Evolutionary conservation across 2,329 filamentous ascomycete species (phyloP).

Genomic region (Exophiala sp.): DNA sequence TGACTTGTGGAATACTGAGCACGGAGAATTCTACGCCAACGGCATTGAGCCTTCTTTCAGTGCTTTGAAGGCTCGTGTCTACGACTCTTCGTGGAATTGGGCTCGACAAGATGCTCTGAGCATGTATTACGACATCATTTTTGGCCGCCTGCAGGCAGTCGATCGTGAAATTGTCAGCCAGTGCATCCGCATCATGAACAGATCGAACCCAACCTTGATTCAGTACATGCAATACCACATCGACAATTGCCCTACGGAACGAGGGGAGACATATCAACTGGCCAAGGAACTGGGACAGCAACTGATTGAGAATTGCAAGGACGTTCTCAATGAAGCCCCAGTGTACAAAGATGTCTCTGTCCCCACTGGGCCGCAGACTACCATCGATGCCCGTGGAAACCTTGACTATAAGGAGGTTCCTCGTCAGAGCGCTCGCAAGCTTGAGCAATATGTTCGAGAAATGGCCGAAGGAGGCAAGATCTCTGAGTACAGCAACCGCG

Average conservation of each 20-base stretch:
- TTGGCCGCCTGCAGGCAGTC: slow-evolving; percentile 85
- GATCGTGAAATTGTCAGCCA: slow-evolving; percentile 98
- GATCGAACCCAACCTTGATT: slow-evolving; percentile 88
- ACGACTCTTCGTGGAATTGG: slow-evolving; percentile 99
- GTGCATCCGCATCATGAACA: slow-evolving; percentile 99
- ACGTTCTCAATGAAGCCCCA: slow-evolving; percentile 76
- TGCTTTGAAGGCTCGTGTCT: slow-evolving; percentile 86
- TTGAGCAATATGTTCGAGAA: slow-evolving; percentile 96
- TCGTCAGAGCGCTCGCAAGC: slow-evolving; percentile 84
- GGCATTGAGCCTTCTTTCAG: slow-evolving; percentile 95
- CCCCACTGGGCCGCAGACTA: slow-evolving; percentile 87
- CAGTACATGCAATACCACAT: slow-evolving; percentile 99
- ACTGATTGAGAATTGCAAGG: slow-evolving; percentile 96
- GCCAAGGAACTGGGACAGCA: slow-evolving; percentile 90
- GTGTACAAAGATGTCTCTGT: slow-evolving; percentile 95
- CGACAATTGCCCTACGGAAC: slow-evolving; percentile 94
- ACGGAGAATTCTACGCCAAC: slow-evolving; percentile 91
- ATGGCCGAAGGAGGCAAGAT: slow-evolving; percentile 99
- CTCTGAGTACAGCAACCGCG: slow-evolving; percentile 95
- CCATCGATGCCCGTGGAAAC: slow-evolving; percentile 87
- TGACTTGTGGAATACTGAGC: slow-evolving; percentile 91
- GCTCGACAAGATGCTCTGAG: slow-evolving; percentile 92
- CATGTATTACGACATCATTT: slow-evolving; percentile 99
- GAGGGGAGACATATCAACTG: slow-evolving; percentile 96
- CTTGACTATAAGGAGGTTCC: slow-evolving; percentile 87